phyloP scores from a whole-genome alignment of 495 filamentous ascomycete species.

The Pseudomonodictys pantanalensis region DNA sequence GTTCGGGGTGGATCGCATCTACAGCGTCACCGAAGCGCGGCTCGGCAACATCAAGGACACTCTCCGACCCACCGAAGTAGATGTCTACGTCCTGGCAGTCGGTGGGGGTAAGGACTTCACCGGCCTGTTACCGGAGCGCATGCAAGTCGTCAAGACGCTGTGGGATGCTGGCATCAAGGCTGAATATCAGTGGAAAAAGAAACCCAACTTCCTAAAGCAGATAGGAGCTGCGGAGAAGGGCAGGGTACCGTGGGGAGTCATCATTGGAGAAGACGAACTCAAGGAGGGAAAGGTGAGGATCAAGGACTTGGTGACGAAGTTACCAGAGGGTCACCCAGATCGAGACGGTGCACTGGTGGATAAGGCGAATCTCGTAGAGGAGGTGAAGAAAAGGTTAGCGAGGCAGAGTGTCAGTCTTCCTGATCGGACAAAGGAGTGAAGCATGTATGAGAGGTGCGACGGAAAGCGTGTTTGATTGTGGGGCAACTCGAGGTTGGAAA shows the following conservation, averaged over 20 bases:
- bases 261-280: slow-evolving; percentile 78
- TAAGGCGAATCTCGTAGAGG: slow-evolving; percentile 56
- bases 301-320: slow-evolving; percentile 83
- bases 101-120: slow-evolving; percentile 84
- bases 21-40: slow-evolving; percentile 81
- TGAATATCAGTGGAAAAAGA: slow-evolving; percentile 75
- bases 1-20: slow-evolving; percentile 93
- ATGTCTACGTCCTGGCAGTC: slow-evolving; percentile 90
- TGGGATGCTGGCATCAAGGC: slow-evolving; percentile 82
- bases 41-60: slow-evolving; percentile 52
- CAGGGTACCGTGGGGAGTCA: slow-evolving; percentile 69
- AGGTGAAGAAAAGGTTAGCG: slow-evolving; percentile 54
- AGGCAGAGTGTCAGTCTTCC: slow-evolving; percentile 5
- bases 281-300: slow-evolving; percentile 72
- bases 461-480: too few species aligned
- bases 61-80: slow-evolving; percentile 71
- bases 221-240: slow-evolving; percentile 76
- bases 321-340: slow-evolving; percentile 74
- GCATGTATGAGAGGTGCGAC: too few species aligned
- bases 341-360: slow-evolving; percentile 78
- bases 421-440: slow-evolving; percentile 13
- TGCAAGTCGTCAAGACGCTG: slow-evolving; percentile 66
- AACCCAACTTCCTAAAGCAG: slow-evolving; percentile 73
- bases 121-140: slow-evolving; percentile 76
- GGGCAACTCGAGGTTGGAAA: too few species aligned